Base-by-base conservation (phyloP, 2,329 filamentous ascomycete genomes). In the Cladorrhinum sp. region DNA sequence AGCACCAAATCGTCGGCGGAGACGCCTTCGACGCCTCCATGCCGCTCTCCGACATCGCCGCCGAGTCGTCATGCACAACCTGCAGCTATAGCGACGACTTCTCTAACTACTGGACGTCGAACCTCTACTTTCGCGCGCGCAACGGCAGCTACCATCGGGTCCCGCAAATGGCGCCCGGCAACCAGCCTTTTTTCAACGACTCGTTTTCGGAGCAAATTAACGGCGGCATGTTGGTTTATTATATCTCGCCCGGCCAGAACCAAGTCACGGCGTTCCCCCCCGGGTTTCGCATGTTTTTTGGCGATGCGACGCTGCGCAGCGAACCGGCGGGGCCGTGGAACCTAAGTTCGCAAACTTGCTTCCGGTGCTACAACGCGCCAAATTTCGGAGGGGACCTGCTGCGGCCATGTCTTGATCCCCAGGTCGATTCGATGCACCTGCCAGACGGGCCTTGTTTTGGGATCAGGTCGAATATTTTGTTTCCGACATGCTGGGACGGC, bases 401-500 rank as follows among this genome's bases (percentile, higher is more conserved):
- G 4, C 22, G 56, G 10, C 62, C 59, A 12, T 64, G 59, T 49
- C 36, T 38, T 38, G 62, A 62, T 25, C 27, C 25, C 13, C n/a
- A 6, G n/a, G 50, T 56, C 36, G 62, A 62, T 48, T 52, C 51
- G 23, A 51, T 45, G 24, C 49, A 38, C n/a, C 23, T 64, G n/a
- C 62, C 62, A 10, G 13, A 49, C 10, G 61, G 50, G 48, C 41
- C 32, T 16, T 64, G 62, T 41, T 51, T 50, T 8, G 60, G 60
- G 23, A 52, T 52, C 29, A 25, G 50, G 50, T 52, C 55, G 13
- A 61, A 57, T 24, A 55, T 62, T 29, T 27, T 53, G 22, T 64
- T 64, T 48, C 62, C 62, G 1, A 58, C 59, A 8, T 88, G 85
- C 75, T 88, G 85, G 85, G 78, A 88, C 63, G 85, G 85, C 36